Conservation (phyloP, 2,329 filamentous ascomycete genomes). For the Colletotrichum sp. region DNA sequence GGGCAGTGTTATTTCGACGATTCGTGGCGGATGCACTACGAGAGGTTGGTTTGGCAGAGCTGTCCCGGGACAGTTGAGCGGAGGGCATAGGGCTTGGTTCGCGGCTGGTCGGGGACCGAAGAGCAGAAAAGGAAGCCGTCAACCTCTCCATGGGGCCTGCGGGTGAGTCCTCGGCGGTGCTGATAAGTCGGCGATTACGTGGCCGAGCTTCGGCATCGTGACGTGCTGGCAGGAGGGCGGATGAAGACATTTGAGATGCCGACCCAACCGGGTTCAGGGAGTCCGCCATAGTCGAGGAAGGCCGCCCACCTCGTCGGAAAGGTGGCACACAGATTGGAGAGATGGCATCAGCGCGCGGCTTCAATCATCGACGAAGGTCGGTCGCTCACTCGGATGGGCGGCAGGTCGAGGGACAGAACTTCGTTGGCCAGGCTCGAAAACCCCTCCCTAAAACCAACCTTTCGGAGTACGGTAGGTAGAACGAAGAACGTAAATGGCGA, state of each 20-base stretch:
- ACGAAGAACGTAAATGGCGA: background rate
- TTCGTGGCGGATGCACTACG: background rate
- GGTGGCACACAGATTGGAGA: constrained; percentile 18
- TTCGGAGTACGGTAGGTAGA: background rate
- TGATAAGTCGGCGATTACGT: constrained; percentile 54
- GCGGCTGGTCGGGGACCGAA: constrained; percentile 45
- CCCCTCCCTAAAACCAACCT: background rate
- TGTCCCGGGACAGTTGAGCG: constrained; percentile 27
- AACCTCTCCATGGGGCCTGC: constrained; percentile 33
- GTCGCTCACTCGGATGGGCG: background rate
- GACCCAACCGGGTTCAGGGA: constrained; percentile 29
- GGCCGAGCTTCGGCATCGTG: constrained; percentile 51
- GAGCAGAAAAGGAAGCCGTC: constrained; percentile 26
- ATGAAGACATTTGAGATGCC: constrained; percentile 49
- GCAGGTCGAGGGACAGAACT: background rate
- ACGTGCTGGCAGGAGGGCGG: constrained; percentile 46
- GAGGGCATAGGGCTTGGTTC: constrained; percentile 55
- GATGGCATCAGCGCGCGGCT: constrained; percentile 17
- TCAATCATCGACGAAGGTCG: constrained; percentile 3
- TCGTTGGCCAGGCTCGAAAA: background rate
- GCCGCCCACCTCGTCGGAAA: constrained; percentile 15
- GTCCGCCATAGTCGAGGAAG: constrained; percentile 21
- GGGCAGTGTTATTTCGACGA: constrained; percentile 32
- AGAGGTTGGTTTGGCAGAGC: background rate
- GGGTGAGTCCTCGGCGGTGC: constrained; percentile 32